phyloP scores from a whole-genome alignment of 2,329 filamentous ascomycete species.

The Trichoderma pleuroti region DNA sequence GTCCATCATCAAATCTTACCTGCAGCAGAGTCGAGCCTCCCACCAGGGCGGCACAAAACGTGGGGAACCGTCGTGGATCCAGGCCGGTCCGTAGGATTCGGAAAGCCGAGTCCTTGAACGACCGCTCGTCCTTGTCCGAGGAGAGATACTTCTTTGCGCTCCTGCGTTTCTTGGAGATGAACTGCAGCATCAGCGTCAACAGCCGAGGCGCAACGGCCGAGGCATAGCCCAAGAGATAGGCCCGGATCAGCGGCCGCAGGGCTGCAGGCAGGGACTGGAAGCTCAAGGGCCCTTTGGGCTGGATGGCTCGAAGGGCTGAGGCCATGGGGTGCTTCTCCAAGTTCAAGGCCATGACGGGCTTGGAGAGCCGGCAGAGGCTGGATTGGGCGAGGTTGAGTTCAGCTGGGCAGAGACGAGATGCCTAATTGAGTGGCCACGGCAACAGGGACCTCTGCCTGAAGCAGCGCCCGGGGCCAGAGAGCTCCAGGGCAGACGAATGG shows the following conservation, averaged over 20 bases:
- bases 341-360: neutral
- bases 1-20: conserved; percentile 40
- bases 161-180: conserved; percentile 40
- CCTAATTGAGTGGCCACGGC: neutral
- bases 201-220: conserved; percentile 56
- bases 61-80: conserved; percentile 55
- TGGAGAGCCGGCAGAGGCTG: neutral
- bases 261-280: conserved; percentile 43
- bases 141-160: conserved; percentile 28
- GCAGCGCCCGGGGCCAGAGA: neutral
- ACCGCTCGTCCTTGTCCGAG: conserved; percentile 28
- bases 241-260: conserved; percentile 54
- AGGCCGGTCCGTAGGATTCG: conserved; percentile 49
- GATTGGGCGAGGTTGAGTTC: neutral
- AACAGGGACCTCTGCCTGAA: neutral
- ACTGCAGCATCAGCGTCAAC: conserved; percentile 51
- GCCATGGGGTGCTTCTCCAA: conserved; percentile 15
- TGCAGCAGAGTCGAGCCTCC: conserved; percentile 61
- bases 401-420: neutral
- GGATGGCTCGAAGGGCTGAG: conserved; percentile 8
- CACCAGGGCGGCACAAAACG: conserved; percentile 59
- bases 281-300: conserved; percentile 11
- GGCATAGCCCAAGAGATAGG: conserved; percentile 59
- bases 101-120: conserved; percentile 33
- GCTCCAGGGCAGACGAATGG: neutral